Conservation (phyloP, 2,329 filamentous ascomycete genomes). For the Claviceps digitariae region DNA sequence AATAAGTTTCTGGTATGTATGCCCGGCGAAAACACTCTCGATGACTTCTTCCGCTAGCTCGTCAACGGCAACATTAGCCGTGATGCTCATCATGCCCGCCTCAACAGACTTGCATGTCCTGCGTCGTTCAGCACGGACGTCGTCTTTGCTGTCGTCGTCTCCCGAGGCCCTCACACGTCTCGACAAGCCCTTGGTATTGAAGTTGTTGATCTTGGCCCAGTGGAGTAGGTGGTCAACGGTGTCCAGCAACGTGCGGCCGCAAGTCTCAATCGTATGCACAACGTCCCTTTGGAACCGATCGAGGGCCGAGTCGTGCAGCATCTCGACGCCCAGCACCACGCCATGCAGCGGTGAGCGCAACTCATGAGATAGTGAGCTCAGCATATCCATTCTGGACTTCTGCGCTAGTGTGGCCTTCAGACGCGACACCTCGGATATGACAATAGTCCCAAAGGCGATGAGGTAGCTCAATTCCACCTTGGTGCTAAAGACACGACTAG, state of each 20-base stretch:
- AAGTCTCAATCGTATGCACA: constrained; percentile 35
- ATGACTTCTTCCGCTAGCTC: constrained; percentile 31
- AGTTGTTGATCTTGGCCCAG: constrained; percentile 40
- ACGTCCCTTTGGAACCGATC: constrained; percentile 32
- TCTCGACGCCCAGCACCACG: constrained; percentile 38
- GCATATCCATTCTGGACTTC: constrained; percentile 41
- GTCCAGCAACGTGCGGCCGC: constrained; percentile 36
- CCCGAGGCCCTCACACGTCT: neutral
- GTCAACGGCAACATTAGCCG: constrained; percentile 21
- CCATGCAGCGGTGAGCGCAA: constrained; percentile 48
- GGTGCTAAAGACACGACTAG: constrained; percentile 28
- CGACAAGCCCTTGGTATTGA: constrained; percentile 6
- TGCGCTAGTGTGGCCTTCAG: constrained; percentile 24
- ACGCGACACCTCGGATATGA: constrained; percentile 42
- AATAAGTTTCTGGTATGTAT: constrained; percentile 22
- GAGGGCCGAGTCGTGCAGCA: constrained; percentile 37
- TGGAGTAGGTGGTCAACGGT: constrained; percentile 41
- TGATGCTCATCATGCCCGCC: constrained; percentile 8
- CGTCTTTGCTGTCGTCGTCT: neutral
- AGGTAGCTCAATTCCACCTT: constrained; percentile 38
- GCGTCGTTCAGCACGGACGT: constrained; percentile 1
- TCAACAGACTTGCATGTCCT: constrained; percentile 2
- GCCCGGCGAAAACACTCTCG: constrained; percentile 33
- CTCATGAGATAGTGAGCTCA: constrained; percentile 48
- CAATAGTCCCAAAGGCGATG: constrained; percentile 36